phyloP scores from a whole-genome alignment of 768 basidiomycete genomes.

The Dioszegia aurantiaca region DNA sequence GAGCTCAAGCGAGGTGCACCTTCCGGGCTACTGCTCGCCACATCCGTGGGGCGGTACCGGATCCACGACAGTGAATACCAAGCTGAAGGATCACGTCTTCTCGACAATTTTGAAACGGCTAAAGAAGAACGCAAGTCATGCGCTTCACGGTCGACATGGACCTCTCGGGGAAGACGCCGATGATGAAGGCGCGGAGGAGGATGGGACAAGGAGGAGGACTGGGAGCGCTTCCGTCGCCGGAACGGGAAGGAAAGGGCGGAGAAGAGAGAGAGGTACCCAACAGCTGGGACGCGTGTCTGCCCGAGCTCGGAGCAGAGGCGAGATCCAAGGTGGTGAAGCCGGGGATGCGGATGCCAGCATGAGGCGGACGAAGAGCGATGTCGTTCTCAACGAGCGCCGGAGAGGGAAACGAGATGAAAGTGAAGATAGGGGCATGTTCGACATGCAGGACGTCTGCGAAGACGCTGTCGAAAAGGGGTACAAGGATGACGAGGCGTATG shows the following conservation, averaged over 20 bases:
- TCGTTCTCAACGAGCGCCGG: conserved; percentile 32
- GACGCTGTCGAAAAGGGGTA: too few relatives aligned
- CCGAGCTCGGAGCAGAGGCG: neutral
- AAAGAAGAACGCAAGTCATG: conserved; percentile 34
- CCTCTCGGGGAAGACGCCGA: conserved; percentile 56
- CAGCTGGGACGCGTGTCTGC: conserved; percentile 1
- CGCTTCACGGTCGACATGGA: neutral
- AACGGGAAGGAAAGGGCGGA: conserved; percentile 3
- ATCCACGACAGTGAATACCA: conserved; percentile 88
- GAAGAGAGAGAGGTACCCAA: neutral
- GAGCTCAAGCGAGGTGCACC: neutral
- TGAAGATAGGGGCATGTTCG: conserved; percentile 61
- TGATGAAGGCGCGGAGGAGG: conserved; percentile 44
- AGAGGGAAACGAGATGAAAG: conserved; percentile 35
- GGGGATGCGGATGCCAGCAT: conserved; percentile 28
- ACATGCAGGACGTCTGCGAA: conserved; percentile 60
- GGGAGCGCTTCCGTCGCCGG: neutral
- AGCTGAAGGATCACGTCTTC: conserved; percentile 92
- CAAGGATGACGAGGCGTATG: neutral
- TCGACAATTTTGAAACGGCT: conserved; percentile 69
- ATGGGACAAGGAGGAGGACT: neutral
- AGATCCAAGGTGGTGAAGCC: too few relatives aligned
- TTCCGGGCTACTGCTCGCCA: conserved; percentile 31
- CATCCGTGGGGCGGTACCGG: conserved; percentile 76
- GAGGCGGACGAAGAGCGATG: conserved; percentile 45